A percentile compares a stretch with the other conserved stretches of the same genome.
Conservation (phyloP, 257 asterid genomes). For the Forsythia viridissima region DNA sequence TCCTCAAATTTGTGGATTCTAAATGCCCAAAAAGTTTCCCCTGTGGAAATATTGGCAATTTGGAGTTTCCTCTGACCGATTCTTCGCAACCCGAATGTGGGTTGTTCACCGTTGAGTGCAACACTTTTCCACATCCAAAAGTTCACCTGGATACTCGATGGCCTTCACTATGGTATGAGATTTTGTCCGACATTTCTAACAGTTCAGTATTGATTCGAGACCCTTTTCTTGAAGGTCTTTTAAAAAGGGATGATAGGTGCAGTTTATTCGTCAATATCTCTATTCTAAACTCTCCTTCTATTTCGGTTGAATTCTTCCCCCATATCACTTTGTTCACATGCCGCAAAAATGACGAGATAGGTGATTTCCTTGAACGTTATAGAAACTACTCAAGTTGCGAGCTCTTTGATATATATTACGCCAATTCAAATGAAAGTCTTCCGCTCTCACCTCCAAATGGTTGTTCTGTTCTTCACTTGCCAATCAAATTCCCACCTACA, state of each 20-base stretch:
- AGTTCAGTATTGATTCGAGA: slow-evolving; percentile 14
- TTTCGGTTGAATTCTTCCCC: slow-evolving; percentile 17
- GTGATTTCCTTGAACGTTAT: background rate
- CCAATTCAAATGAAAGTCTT: background rate
- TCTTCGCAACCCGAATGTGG: slow-evolving; percentile 28
- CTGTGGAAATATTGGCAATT: slow-evolving; percentile 30
- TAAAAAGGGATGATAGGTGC: background rate
- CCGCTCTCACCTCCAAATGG: background rate
- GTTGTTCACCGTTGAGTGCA: slow-evolving; percentile 23
- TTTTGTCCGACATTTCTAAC: background rate
- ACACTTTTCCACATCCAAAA: slow-evolving; percentile 3
- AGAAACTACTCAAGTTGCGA: background rate
- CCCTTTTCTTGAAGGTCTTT: background rate
- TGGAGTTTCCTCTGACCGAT: slow-evolving; percentile 34
- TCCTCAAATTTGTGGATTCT: slow-evolving; percentile 22
- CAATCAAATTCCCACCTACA: background rate
- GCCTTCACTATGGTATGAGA: background rate
- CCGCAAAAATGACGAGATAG: rapidly evolving
- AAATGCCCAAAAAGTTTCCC: slow-evolving; percentile 27
- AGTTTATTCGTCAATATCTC: background rate
- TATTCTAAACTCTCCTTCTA: slow-evolving; percentile 6
- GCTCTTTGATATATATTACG: background rate
- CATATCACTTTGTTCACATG: slow-evolving; percentile 37
- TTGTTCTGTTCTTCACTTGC: slow-evolving; percentile 26
- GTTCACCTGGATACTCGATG: slow-evolving; percentile 19